Percentiles rank a stretch among this genome's conserved stretches.
phyloP scores from a whole-genome alignment of 2,329 filamentous ascomycete genomes.

The Paraphoma chrysanthemicola region DNA sequence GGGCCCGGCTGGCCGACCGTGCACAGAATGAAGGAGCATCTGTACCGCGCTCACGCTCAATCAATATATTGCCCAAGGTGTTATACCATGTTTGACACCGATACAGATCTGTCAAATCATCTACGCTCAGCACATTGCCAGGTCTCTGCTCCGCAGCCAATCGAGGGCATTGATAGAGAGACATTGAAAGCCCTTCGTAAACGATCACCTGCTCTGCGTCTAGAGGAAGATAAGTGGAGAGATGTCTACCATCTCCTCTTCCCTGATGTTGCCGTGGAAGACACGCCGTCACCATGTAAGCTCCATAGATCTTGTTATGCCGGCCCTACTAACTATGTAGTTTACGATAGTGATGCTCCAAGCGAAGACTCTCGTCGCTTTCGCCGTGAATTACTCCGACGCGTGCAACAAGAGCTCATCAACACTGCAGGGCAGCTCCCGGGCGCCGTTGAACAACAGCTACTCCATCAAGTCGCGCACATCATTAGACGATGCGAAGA shows the following conservation, averaged over 20 bases:
- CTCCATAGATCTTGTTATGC: background rate
- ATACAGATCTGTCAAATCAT: constrained; percentile 42
- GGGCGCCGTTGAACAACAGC: constrained; percentile 30
- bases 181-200: constrained; percentile 46
- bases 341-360: constrained; percentile 42
- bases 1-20: constrained; percentile 50
- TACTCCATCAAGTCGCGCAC: constrained; percentile 33
- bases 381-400: constrained; percentile 42
- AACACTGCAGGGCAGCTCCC: constrained; percentile 26
- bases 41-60: constrained; percentile 50
- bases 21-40: constrained; percentile 52
- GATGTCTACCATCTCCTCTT: constrained; percentile 50
- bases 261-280: constrained; percentile 32
- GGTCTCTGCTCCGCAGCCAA: constrained; percentile 24
- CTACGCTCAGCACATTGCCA: constrained; percentile 35
- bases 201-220: constrained; percentile 36
- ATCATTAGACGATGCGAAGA: constrained; percentile 38
- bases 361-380: constrained; percentile 36
- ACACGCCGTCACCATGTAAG: constrained; percentile 48
- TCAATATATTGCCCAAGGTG: constrained; percentile 49
- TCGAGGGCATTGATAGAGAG: constrained; percentile 50
- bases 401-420: constrained; percentile 42
- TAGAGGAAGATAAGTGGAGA: constrained; percentile 50
- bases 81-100: constrained; percentile 44
- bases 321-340: constrained; percentile 14